Base-by-base conservation (phyloP, 192 early-diverging fungal genomes). In the Mortierella claussenii region DNA sequence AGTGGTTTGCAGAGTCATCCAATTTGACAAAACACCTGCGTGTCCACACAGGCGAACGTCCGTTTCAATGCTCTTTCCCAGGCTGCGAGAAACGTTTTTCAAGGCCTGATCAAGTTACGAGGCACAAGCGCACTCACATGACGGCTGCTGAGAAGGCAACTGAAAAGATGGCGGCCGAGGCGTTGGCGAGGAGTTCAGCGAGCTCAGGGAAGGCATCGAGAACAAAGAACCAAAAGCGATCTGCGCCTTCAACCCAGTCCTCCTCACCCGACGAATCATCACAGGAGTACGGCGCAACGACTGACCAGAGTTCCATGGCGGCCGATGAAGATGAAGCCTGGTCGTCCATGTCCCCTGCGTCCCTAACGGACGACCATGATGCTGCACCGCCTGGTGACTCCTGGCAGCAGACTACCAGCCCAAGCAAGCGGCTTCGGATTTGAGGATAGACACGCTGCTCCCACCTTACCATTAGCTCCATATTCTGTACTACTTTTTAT, bases 31-130 rank as follows among this genome's bases (percentile, higher is more conserved):
- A 88, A 54, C 86, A 87, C 55, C 76, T 85, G 52, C 81, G 86
- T n/a, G 82, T 86, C 7, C 86, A 88, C 55, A 86, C 86, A 4
- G 89, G 90, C 24, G 91, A 91, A 69, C 86, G 85, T 4, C 91
- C 91, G 20, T 93, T 88, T 67, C 80, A 81, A 65, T 93, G 91
- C 57, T 71, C 85, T 3, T 57, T 74, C 45, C 65, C 60, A 6
- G 60, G 80, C 1, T 86, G 86, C 54, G 69, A 55, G 21, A 86
- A 87, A 42, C 52, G 74, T 4, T 88, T 88, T 65, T 81, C 83
- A 12, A 53, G 86, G 31, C 81, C 86, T 20, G 86, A 88, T 55
- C 85, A 85, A 56, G 69, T 73, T 21, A 65, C 68, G 10, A 31
- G 69, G 18, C 65, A 71, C 33, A 70, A 58, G 17, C 62, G 68